Base-by-base conservation (phyloP, 148 eudicot genomes). In the Fagopyrum homotropicum region DNA sequence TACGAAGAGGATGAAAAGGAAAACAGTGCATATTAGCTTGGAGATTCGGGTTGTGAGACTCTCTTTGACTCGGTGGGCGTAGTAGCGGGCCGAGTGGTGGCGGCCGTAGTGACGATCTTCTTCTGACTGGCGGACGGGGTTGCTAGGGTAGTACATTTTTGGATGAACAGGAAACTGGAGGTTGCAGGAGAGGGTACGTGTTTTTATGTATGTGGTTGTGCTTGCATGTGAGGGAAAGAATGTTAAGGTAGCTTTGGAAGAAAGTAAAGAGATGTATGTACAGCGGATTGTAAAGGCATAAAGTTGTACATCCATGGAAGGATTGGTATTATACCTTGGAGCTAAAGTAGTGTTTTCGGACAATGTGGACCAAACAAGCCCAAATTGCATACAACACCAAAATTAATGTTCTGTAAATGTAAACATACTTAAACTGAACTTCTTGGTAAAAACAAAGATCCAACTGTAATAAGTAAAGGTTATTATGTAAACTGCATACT, bases 1-100 rank as follows among this genome's bases (percentile, higher is more conserved):
- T 4, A 87, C 19, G 56, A 85, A 79, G 40, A 95, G 78, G 11
- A 95, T n/a, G 68, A 82, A 80, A 22, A 95, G 75, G 45, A 89
- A 80, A 0, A 85, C 57, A 47, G 91, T 77, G 76, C 98, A 95
- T 10, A 95, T 75, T 35, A 95, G 77, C 80, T 90, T 95, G 35
- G 88, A 84, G 43, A 92, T 79, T 52, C 96, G 77, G 15, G 91
- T 88, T 75, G 91, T 80, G 68, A 92, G 87, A 77, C 92, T 92
- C 46, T 90, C 98, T 81, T 81, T 75, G 11, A 92, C 96, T 40
- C 88, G 83, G 80, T 83, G 90, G 44, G 88, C 86, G 56, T 90
- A 90, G 85, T 85, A 84, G 2, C 84, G 84, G 61, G 86, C 86
- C 0, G 90, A 75, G 57, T 84, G 92, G 78, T 69, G 93, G 35